phyloP scores from a whole-genome alignment of 106 monocot genomes.

The Platanthera guangdongensis region DNA sequence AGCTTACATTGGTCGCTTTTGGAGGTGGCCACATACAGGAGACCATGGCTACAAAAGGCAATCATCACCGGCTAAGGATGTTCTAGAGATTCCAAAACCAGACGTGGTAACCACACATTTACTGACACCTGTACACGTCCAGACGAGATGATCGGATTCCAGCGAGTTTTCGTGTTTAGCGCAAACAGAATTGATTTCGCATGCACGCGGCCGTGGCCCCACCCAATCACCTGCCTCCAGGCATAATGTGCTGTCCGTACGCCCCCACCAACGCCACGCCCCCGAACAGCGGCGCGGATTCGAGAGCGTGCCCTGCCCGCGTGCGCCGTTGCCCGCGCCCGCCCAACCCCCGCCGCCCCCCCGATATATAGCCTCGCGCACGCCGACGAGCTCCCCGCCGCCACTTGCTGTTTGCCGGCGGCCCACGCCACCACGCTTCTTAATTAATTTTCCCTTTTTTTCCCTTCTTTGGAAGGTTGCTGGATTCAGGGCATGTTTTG shows the following conservation, averaged over 20 bases:
- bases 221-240: neutral
- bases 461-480: conserved; percentile 3
- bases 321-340: conserved; percentile 2
- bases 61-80: too few species aligned
- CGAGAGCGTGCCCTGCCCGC: neutral
- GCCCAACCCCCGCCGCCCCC: neutral
- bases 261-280: neutral
- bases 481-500: neutral
- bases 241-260: neutral
- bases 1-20: too few species aligned
- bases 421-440: neutral
- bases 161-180: neutral
- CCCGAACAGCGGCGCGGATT: neutral
- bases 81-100: too few species aligned
- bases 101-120: too few species aligned
- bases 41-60: too few species aligned
- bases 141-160: too few species aligned
- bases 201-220: neutral
- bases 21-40: too few species aligned
- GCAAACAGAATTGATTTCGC: conserved; percentile 1
- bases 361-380: neutral
- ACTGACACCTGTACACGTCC: too few species aligned
- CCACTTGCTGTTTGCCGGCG: neutral
- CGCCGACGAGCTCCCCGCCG: neutral
- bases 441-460: neutral